Percentiles rank a stretch among this genome's conserved stretches.
Evolutionary conservation across 352 stramenopile genomes (phyloP).

Genomic region (Plasmopara viticola): DNA sequence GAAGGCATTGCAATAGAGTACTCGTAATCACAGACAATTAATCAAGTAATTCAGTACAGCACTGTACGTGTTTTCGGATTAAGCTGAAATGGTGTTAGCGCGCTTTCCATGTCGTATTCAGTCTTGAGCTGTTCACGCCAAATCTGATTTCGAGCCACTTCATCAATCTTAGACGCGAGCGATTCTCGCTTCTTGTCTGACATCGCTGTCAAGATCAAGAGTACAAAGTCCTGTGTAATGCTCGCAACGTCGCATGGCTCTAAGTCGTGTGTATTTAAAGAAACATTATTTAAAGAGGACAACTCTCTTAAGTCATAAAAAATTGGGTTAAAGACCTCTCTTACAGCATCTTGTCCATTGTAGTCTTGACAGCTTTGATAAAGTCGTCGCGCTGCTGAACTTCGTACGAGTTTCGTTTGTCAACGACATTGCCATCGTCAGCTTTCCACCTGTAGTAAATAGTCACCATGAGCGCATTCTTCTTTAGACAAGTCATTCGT

Average conservation of each 20-base stretch:
- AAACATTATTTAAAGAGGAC: constrained; percentile 18
- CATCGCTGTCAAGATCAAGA: constrained; percentile 16
- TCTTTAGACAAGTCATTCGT: constrained; percentile 86
- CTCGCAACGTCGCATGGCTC: constrained; percentile 17
- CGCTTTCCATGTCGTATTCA: constrained; percentile 71
- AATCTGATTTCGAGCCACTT: constrained; percentile 83
- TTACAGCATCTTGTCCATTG: constrained; percentile 57
- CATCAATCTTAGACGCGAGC: constrained; percentile 74
- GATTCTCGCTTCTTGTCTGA: constrained; percentile 73
- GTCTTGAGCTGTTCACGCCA: constrained; percentile 85
- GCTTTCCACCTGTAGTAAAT: constrained; percentile 83
- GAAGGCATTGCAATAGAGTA: neutral
- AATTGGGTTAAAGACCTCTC: too few species aligned
- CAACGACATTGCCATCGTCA: constrained; percentile 29
- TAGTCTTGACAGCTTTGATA: constrained; percentile 74
- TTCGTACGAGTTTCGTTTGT: constrained; percentile 76
- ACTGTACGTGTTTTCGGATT: constrained; percentile 73
- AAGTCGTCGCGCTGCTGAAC: constrained; percentile 84
- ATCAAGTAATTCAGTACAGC: neutral
- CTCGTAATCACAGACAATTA: neutral
- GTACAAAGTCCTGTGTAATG: neutral
- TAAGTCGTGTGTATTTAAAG: constrained; percentile 24
- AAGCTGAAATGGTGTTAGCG: constrained; percentile 73
- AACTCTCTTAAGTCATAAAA: neutral
- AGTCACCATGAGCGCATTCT: constrained; percentile 83